Conservation (phyloP, 176 grass and related monocot genomes). For the Saccharum officinarum region DNA sequence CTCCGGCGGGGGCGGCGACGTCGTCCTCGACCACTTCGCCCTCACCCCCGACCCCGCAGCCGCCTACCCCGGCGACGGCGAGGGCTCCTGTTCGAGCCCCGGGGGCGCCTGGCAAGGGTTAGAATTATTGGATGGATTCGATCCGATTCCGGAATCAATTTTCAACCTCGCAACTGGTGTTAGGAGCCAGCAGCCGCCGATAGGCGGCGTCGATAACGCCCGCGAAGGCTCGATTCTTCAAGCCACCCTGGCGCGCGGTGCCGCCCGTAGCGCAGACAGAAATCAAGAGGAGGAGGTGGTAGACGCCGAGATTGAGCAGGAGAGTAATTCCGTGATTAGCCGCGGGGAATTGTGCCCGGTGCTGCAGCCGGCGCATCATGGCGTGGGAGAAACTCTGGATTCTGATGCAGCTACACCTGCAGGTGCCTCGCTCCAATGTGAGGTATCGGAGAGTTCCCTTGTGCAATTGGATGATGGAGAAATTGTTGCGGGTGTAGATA, state of each 20-base stretch:
- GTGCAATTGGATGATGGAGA: background rate
- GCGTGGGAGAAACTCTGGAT: background rate
- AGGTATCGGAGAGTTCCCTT: background rate
- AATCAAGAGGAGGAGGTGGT: background rate
- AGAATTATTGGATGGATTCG: background rate
- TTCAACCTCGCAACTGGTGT: background rate
- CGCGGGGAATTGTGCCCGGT: background rate
- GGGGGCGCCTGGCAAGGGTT: background rate
- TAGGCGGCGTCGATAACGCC: background rate
- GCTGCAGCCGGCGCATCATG: background rate
- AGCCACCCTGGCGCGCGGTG: background rate
- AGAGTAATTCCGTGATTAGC: background rate
- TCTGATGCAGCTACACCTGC: background rate
- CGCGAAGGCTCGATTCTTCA: background rate
- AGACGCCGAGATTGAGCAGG: background rate
- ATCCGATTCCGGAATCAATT: background rate
- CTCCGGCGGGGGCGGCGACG: constrained; percentile 23
- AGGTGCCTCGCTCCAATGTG: background rate
- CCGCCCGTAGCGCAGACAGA: background rate
- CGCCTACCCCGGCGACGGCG: background rate
- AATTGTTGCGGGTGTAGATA: background rate
- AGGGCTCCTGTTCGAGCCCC: background rate
- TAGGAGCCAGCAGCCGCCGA: background rate
- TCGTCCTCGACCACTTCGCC: constrained; percentile 47
- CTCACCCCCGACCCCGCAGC: background rate